Evolutionary conservation across 2,329 filamentous ascomycete genomes (phyloP).

Genomic region (Aspergillus sp.): DNA sequence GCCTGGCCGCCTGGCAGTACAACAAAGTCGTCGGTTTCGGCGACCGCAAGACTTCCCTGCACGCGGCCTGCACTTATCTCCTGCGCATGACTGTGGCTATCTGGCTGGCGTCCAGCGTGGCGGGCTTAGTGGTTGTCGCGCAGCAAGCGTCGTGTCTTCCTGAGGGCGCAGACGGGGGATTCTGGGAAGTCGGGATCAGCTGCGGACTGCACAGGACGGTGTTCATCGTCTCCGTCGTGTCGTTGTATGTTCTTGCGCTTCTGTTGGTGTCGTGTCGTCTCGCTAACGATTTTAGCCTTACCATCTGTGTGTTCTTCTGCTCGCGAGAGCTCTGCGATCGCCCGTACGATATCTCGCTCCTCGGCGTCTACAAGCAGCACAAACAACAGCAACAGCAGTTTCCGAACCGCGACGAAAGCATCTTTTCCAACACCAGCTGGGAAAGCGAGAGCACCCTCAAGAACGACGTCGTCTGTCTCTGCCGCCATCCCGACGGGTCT

Average conservation of each 20-base stretch:
- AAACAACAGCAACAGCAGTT: too few relatives aligned
- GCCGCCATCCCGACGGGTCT: slow-evolving; percentile 25
- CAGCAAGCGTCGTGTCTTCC: slow-evolving; percentile 27
- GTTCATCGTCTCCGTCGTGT: slow-evolving; percentile 24
- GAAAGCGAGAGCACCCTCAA: slow-evolving; percentile 29
- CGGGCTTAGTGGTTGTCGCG: slow-evolving; percentile 27
- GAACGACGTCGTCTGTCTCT: slow-evolving; percentile 29
- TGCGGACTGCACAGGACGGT: slow-evolving; percentile 27
- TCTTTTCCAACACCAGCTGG: slow-evolving; percentile 25
- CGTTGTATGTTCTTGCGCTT: slow-evolving; percentile 21
- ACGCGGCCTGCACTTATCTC: slow-evolving; percentile 26
- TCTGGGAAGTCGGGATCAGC: slow-evolving; percentile 28
- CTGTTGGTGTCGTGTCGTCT: too few relatives aligned
- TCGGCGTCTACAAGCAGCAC: slow-evolving; percentile 24
- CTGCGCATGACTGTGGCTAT: slow-evolving; percentile 25
- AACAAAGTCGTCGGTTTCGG: slow-evolving; percentile 22
- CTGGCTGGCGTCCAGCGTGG: slow-evolving; percentile 30
- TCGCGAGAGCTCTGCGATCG: slow-evolving; percentile 28
- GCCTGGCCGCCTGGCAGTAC: slow-evolving; percentile 31
- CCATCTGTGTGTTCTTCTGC: slow-evolving; percentile 29
- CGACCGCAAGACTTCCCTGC: slow-evolving; percentile 22
- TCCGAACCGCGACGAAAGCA: slow-evolving; percentile 18
- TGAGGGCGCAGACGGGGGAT: slow-evolving; percentile 14
- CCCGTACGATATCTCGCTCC: slow-evolving; percentile 29
- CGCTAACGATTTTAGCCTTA: slow-evolving; percentile 25